These are phyloP conservation scores for Isabelozyma gotoi DNA, from an alignment of 805 yeast genomes.

Conservation along the genomic window DNA sequence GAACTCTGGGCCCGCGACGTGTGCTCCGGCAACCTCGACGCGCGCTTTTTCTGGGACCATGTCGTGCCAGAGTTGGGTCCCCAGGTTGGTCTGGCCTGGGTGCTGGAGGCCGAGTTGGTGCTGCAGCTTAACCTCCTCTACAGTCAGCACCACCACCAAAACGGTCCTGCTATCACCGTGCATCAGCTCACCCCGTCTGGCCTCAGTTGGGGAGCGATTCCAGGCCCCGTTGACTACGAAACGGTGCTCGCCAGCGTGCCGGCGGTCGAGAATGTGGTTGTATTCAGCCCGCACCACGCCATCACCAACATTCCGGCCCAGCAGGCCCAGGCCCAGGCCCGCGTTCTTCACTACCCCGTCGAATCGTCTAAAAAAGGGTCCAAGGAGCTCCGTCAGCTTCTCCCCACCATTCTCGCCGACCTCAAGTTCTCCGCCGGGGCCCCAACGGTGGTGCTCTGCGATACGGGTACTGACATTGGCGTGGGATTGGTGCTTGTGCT, in stretches of 20 bases:
- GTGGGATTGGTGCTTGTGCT: constrained; percentile 57
- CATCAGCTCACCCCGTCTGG: too few relatives aligned
- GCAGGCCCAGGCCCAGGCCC: not conserved
- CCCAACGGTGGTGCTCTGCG: constrained; percentile 50
- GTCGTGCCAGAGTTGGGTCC: too few relatives aligned
- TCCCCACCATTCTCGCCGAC: constrained; percentile 43
- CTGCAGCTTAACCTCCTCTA: too few relatives aligned
- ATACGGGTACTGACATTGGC: constrained; percentile 65
- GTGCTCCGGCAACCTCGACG: constrained; percentile 44
- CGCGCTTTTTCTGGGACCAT: constrained; percentile 56
- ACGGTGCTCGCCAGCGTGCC: too few relatives aligned
- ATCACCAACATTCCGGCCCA: constrained; percentile 7
- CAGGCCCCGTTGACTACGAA: too few relatives aligned
- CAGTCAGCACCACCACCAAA: too few relatives aligned
- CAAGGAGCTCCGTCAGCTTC: constrained; percentile 49
- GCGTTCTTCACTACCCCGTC: constrained; percentile 14
- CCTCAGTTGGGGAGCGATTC: too few relatives aligned
- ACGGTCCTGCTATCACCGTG: too few relatives aligned
- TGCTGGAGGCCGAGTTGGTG: too few relatives aligned
- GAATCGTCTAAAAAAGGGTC: constrained; percentile 62
- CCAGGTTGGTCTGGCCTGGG: too few relatives aligned
- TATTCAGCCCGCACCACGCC: constrained; percentile 21
- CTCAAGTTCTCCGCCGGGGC: not conserved
- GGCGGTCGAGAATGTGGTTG: constrained; percentile 17
- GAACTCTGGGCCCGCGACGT: constrained; percentile 65